Conservation (phyloP, 108 stramenopile species). For the Epithemia pelagica region DNA sequence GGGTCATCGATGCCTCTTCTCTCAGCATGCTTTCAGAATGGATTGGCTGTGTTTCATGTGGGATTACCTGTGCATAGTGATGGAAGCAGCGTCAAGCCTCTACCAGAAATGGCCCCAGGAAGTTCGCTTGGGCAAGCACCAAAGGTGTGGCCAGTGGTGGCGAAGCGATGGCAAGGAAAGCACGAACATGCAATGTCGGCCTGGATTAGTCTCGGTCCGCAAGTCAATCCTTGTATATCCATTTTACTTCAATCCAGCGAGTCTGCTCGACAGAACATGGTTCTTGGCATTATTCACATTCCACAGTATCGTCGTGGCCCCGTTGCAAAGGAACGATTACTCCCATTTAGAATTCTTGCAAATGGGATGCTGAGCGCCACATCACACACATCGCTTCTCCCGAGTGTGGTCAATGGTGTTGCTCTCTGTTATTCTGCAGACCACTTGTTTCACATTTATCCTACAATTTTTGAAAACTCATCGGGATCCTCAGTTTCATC, state of each 20-base stretch:
- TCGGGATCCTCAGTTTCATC: neutral
- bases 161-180: constrained; percentile 6
- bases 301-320: constrained; percentile 1
- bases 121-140: constrained; percentile 7
- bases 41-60: constrained; percentile 66
- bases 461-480: neutral
- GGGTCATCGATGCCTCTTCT: constrained; percentile 40
- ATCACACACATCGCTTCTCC: neutral
- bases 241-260: constrained; percentile 5
- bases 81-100: neutral
- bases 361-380: neutral
- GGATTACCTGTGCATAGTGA: constrained; percentile 24
- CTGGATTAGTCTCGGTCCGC: constrained; percentile 42
- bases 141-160: constrained; percentile 4
- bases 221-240: constrained; percentile 15
- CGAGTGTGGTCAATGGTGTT: neutral
- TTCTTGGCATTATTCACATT: constrained; percentile 11
- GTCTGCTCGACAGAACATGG: neutral
- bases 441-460: neutral
- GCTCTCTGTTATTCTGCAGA: neutral
- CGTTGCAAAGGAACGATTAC: constrained; percentile 2
- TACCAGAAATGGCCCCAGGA: neutral
- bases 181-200: constrained; percentile 7
- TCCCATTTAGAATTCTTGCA: constrained; percentile 1
- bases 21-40: constrained; percentile 64